phyloP scores from a whole-genome alignment of 495 filamentous ascomycete genomes.

The Parathielavia hyrcaniae region DNA sequence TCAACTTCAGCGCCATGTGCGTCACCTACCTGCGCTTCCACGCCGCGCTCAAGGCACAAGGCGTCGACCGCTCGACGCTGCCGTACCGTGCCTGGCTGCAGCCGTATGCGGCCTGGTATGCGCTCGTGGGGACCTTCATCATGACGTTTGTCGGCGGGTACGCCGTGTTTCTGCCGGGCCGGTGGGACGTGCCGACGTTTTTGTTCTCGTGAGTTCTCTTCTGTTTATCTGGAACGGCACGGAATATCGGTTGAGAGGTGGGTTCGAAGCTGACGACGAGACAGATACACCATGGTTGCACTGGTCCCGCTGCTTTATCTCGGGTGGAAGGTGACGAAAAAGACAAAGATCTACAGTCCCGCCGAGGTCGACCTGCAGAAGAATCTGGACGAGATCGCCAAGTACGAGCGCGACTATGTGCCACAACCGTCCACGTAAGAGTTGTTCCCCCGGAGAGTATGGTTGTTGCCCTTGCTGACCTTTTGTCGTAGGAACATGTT shows the following conservation, averaged over 20 bases:
- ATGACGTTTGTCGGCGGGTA: slow-evolving; percentile 76
- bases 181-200: slow-evolving; percentile 66
- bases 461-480: background rate
- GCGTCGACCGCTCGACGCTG: slow-evolving; percentile 53
- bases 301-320: slow-evolving; percentile 61
- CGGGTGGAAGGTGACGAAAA: slow-evolving; percentile 64
- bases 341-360: slow-evolving; percentile 51
- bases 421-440: slow-evolving; percentile 52
- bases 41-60: slow-evolving; percentile 61
- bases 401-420: slow-evolving; percentile 62
- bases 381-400: slow-evolving; percentile 66
- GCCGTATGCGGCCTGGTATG: slow-evolving; percentile 67
- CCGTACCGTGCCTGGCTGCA: slow-evolving; percentile 63
- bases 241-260: slow-evolving; percentile 2
- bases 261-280: background rate
- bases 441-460: background rate
- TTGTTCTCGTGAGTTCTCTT: slow-evolving; percentile 60
- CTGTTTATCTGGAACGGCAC: background rate
- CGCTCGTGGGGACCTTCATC: slow-evolving; percentile 51
- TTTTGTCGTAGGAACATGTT: slow-evolving; percentile 25
- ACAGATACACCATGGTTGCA: slow-evolving; percentile 58
- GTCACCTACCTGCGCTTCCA: slow-evolving; percentile 70
- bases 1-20: slow-evolving; percentile 66
- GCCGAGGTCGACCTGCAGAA: slow-evolving; percentile 57
- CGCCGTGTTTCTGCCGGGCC: slow-evolving; percentile 60